Percentiles rank a stretch among this genome's conserved stretches.
Evolutionary conservation across 2,329 filamentous ascomycete species (phyloP).

Genomic region (Xylaria hypoxylon): DNA sequence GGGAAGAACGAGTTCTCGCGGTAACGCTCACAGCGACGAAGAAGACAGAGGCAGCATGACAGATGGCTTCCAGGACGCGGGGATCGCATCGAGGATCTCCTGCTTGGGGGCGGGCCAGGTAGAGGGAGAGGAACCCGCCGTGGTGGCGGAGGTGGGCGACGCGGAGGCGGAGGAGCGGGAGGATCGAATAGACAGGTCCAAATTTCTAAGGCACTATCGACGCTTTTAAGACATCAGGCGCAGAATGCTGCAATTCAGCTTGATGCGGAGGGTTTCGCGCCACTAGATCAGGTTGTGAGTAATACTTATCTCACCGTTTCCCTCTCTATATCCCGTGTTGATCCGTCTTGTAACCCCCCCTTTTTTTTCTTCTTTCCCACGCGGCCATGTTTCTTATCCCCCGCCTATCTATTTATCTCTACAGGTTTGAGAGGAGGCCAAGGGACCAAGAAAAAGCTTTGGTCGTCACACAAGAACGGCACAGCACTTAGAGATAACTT

Average conservation of each 20-base stretch:
- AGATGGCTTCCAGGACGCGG: slow-evolving; percentile 27
- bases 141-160: slow-evolving; percentile 39
- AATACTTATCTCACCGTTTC: slow-evolving; percentile 26
- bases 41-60: slow-evolving; percentile 11
- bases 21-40: background rate
- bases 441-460: background rate
- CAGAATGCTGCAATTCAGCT: slow-evolving; percentile 66
- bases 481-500: background rate
- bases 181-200: slow-evolving; percentile 58
- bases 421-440: background rate
- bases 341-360: background rate
- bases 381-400: background rate
- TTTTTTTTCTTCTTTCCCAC: slow-evolving; percentile 8
- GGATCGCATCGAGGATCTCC: slow-evolving; percentile 32
- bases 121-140: slow-evolving; percentile 23
- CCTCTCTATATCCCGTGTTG: background rate
- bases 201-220: slow-evolving; percentile 66
- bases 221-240: slow-evolving; percentile 67
- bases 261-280: slow-evolving; percentile 70
- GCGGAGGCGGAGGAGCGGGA: slow-evolving; percentile 48
- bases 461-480: background rate
- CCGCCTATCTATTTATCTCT: background rate
- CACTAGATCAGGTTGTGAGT: slow-evolving; percentile 69
- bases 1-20: background rate
- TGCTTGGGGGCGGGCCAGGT: background rate